Evolutionary conservation across 2,329 filamentous ascomycete species (phyloP).

Genomic region (Colletotrichum eleusines): DNA sequence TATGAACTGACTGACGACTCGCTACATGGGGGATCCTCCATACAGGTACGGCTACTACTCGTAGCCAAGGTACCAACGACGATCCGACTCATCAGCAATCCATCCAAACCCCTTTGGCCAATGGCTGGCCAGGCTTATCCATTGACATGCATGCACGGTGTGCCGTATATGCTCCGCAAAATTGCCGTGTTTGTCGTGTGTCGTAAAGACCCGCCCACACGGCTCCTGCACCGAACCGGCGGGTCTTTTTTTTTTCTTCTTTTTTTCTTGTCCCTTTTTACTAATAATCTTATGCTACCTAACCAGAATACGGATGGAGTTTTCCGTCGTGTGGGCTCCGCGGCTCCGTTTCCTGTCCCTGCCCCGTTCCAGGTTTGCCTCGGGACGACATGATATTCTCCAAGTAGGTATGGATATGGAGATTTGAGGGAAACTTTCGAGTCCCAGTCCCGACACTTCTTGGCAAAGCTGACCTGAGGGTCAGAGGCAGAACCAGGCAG

Average conservation of each 20-base stretch:
- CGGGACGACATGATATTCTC: background rate
- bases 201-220: constrained; percentile 30
- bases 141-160: constrained; percentile 18
- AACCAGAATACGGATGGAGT: constrained; percentile 29
- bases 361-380: constrained; percentile 34
- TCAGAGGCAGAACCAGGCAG: background rate
- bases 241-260: constrained; percentile 18
- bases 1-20: constrained; percentile 15
- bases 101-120: constrained; percentile 10
- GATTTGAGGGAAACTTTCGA: constrained; percentile 19
- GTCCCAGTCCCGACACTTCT: constrained; percentile 30
- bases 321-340: constrained; percentile 8
- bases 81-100: background rate
- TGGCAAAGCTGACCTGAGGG: constrained; percentile 9
- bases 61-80: background rate
- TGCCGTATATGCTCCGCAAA: constrained; percentile 27
- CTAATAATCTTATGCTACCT: background rate
- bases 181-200: constrained; percentile 39
- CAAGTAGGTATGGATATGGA: background rate
- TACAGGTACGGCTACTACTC: background rate
- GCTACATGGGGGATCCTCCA: background rate
- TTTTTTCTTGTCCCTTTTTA: background rate
- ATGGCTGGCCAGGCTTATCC: constrained; percentile 8
- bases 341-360: background rate
- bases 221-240: constrained; percentile 38